phyloP scores from a whole-genome alignment of 352 stramenopile genomes.

The Pythium sp. region DNA sequence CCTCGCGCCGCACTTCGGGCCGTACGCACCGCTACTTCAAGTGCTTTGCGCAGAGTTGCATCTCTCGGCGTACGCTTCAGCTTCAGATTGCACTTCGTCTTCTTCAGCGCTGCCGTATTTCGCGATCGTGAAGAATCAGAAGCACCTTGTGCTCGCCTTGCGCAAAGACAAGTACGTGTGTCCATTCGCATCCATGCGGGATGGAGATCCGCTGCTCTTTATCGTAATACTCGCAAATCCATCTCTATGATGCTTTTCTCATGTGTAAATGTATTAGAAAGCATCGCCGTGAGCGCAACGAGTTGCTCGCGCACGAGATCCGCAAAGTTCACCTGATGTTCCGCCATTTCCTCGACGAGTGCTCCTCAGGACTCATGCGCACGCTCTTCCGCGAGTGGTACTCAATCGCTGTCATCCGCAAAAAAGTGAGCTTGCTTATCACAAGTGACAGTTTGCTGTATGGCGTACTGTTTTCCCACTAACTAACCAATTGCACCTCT shows the following conservation, averaged over 20 bases:
- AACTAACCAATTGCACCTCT: neutral
- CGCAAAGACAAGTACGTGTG: conserved; percentile 43
- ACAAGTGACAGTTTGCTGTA: neutral
- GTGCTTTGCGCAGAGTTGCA: conserved; percentile 45
- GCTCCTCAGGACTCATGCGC: conserved; percentile 38
- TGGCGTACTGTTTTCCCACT: neutral
- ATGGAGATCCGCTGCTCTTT: no score
- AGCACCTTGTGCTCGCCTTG: conserved; percentile 45
- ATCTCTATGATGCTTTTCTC: neutral
- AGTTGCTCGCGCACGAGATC: conserved; percentile 55
- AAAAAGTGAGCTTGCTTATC: conserved; percentile 37
- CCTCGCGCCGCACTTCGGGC: conserved; percentile 52
- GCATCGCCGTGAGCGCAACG: conserved; percentile 48
- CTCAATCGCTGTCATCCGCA: conserved; percentile 47
- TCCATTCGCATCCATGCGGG: no score
- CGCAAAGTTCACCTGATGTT: conserved; percentile 55
- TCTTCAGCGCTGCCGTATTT: conserved; percentile 46
- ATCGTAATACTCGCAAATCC: no score
- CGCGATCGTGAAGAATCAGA: conserved; percentile 61
- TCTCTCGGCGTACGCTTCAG: conserved; percentile 40
- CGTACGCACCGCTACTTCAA: conserved; percentile 39
- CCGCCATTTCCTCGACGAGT: conserved; percentile 45
- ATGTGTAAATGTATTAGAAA: conserved; percentile 22
- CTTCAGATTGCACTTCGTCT: neutral
- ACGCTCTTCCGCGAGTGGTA: conserved; percentile 73